Evolutionary conservation across 176 grass and related monocot genomes (phyloP).

Genomic region (Eleusine indica): DNA sequence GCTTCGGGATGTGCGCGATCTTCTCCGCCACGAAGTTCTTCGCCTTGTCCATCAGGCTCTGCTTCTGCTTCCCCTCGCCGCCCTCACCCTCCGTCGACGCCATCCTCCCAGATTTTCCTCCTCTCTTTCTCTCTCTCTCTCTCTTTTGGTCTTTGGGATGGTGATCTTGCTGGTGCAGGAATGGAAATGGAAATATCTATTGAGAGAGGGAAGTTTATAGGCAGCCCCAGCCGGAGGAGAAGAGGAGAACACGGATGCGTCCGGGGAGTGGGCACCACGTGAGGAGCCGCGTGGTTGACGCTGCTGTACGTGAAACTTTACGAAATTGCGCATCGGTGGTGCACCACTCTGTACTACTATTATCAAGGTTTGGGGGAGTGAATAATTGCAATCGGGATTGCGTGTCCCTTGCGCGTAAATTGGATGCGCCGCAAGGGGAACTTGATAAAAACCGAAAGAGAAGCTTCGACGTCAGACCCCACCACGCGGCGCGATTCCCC

Average conservation of each 20-base stretch:
- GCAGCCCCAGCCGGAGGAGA: no score
- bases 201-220: background rate
- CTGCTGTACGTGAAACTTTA: background rate
- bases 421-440: background rate
- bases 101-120: background rate
- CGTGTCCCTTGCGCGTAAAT: background rate
- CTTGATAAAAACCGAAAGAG: background rate
- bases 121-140: background rate
- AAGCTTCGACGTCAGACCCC: background rate
- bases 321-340: background rate
- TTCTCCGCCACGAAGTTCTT: conserved; percentile 93
- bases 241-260: background rate
- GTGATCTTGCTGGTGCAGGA: background rate
- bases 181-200: background rate
- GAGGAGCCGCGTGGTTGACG: conserved; percentile 6
- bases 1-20: conserved; percentile 80
- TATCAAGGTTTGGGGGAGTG: no score
- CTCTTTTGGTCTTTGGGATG: background rate
- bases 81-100: background rate
- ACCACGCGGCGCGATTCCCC: conserved; percentile 7
- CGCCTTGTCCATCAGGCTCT: conserved; percentile 77
- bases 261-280: conserved; percentile 26
- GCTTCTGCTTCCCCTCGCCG: background rate
- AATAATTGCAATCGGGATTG: background rate
- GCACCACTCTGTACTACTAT: background rate